Conservation (phyloP, 805 yeast genomes). For the Metschnikowia aberdeeniae region DNA sequence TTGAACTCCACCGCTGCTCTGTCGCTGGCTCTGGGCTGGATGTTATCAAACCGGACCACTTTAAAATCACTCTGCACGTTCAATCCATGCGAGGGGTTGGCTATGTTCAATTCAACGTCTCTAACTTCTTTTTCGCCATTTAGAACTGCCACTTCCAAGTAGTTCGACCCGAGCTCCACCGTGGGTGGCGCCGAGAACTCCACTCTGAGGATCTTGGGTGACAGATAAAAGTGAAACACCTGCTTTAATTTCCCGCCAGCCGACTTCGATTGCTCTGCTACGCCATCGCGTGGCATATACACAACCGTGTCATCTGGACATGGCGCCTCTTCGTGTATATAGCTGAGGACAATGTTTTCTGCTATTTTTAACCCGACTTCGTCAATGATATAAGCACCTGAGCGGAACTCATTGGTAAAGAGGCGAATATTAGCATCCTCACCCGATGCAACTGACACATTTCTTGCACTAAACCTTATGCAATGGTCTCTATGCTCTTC, state of each 20-base stretch:
- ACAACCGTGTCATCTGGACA: conserved; percentile 11
- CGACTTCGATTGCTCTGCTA: not conserved
- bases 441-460: conserved; percentile 7
- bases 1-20: conserved; percentile 29
- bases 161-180: conserved; percentile 27
- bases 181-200: conserved; percentile 23
- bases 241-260: not conserved
- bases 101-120: conserved; percentile 5
- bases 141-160: conserved; percentile 22
- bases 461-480: conserved; percentile 9
- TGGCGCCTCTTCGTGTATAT: not conserved
- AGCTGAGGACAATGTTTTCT: conserved; percentile 6
- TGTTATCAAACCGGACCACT: not conserved
- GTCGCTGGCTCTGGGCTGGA: not conserved
- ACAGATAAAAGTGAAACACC: conserved; percentile 14
- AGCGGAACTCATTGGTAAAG: conserved; percentile 4
- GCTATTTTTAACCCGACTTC: conserved; percentile 8
- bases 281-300: conserved; percentile 1
- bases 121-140: conserved; percentile 29
- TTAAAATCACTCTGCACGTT: conserved; percentile 4
- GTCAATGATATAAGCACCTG: conserved; percentile 2
- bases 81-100: conserved; percentile 18
- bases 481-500: conserved; percentile 10
- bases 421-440: conserved; percentile 9
- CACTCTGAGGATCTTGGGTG: conserved; percentile 23